These are phyloP conservation scores for Viola pubescens DNA, from an alignment of 441 rosid genomes.

Conservation along the genomic window DNA sequence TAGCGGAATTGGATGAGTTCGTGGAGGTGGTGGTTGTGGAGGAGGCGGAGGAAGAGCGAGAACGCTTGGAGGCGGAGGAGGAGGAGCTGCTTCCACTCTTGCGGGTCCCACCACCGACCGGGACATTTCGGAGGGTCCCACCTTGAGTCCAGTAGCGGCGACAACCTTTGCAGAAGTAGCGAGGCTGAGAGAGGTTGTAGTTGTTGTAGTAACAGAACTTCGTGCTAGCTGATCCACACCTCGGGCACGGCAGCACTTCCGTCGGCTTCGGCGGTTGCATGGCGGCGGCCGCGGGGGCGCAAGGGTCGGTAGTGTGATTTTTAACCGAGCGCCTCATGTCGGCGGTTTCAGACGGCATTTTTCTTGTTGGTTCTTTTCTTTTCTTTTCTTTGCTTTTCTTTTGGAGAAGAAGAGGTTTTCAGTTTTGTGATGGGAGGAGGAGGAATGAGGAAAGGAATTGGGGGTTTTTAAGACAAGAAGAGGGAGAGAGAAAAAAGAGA, in stretches of 20 bases:
- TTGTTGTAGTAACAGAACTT: too few species aligned
- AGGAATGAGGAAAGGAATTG: too few species aligned
- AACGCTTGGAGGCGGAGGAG: slow-evolving; percentile 28
- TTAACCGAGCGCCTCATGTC: slow-evolving; percentile 1
- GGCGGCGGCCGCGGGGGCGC: slow-evolving; percentile 20
- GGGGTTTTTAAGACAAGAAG: too few species aligned
- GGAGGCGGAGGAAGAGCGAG: slow-evolving; percentile 22
- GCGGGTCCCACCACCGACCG: slow-evolving; percentile 56
- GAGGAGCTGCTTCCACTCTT: slow-evolving; percentile 16
- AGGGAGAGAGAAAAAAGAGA: not conserved
- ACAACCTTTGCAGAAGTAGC: slow-evolving; percentile 43
- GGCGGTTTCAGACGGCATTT: slow-evolving; percentile 13
- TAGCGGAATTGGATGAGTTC: slow-evolving; percentile 5
- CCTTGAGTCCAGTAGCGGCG: slow-evolving; percentile 71
- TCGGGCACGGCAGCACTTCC: slow-evolving; percentile 42
- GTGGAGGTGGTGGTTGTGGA: slow-evolving; percentile 7
- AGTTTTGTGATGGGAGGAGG: too few species aligned
- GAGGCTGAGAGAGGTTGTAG: too few species aligned
- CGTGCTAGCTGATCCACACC: slow-evolving; percentile 40
- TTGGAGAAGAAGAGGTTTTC: too few species aligned
- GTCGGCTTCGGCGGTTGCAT: slow-evolving; percentile 1
- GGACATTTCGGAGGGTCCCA: slow-evolving; percentile 56
- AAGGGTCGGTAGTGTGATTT: slow-evolving; percentile 12
- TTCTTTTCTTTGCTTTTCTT: too few species aligned
- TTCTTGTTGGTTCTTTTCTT: too few species aligned